phyloP scores from a whole-genome alignment of 306 rosid genomes.

The Betula pendula region DNA sequence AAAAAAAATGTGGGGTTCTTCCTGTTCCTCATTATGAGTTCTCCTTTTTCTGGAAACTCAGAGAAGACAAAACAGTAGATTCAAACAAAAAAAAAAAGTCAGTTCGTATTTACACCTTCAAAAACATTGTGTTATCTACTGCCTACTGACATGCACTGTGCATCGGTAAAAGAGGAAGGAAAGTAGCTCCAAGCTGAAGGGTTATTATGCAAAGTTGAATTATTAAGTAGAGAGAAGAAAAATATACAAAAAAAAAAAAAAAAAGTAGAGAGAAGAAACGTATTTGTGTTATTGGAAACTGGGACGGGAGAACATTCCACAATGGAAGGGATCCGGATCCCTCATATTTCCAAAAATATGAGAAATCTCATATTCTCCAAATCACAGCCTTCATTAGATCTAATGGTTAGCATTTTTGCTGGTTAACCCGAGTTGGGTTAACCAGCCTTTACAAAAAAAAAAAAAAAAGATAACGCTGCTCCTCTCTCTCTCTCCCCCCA shows the following conservation, averaged over 20 bases:
- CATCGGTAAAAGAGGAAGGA: not conserved
- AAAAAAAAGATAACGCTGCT: too few species aligned
- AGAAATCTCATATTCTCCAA: too few species aligned
- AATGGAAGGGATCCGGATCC: too few species aligned
- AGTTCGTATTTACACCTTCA: not conserved
- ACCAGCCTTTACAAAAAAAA: too few species aligned
- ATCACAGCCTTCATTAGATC: too few species aligned
- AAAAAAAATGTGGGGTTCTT: not conserved
- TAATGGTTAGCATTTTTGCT: too few species aligned
- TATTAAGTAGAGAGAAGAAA: not conserved
- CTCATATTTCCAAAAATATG: too few species aligned
- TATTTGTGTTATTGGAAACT: not conserved
- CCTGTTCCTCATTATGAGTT: not conserved
- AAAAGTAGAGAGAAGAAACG: not conserved
- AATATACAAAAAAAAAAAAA: too few species aligned
- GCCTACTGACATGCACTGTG: not conserved
- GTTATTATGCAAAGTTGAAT: not conserved
- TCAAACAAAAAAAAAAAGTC: not conserved
- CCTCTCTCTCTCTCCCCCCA: too few species aligned
- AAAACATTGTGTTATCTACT: not conserved
- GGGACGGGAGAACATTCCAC: not conserved
- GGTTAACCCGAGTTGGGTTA: too few species aligned
- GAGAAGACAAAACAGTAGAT: not conserved
- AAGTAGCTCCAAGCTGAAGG: not conserved
- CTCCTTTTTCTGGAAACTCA: not conserved